phyloP scores from a whole-genome alignment of 108 stramenopile species.

The Nitzschia inconspicua region DNA sequence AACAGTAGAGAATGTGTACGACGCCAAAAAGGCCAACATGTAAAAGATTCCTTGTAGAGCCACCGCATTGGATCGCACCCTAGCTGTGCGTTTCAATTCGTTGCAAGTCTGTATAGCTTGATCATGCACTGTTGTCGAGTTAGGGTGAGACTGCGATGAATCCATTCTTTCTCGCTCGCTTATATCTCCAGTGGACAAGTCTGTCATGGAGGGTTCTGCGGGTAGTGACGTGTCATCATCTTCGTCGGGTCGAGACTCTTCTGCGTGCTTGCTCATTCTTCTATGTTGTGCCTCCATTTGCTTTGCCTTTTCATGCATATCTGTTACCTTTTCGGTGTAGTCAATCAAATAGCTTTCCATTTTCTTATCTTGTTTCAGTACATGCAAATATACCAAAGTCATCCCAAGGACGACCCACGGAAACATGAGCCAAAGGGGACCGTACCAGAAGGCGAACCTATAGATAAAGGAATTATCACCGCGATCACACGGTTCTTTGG shows the following conservation, averaged over 20 bases:
- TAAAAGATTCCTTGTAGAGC: slow-evolving; percentile 9
- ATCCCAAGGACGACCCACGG: neutral
- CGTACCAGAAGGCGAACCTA: slow-evolving; percentile 17
- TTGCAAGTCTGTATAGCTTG: too few relatives aligned
- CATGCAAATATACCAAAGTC: slow-evolving; percentile 1
- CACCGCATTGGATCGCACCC: slow-evolving; percentile 6
- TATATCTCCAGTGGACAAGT: neutral
- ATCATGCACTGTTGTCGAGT: too few relatives aligned
- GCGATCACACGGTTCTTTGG: slow-evolving; percentile 23
- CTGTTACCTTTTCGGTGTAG: neutral
- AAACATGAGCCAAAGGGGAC: slow-evolving; percentile 3
- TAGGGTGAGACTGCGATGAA: too few relatives aligned
- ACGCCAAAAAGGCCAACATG: neutral
- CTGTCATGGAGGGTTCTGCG: neutral
- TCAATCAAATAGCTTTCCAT: slow-evolving; percentile 1
- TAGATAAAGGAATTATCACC: slow-evolving; percentile 39
- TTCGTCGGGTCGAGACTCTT: neutral
- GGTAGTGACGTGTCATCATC: neutral
- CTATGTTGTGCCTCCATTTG: neutral
- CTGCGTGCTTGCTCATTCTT: neutral
- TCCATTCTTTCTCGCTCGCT: neutral
- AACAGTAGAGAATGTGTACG: neutral
- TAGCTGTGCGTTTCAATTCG: too few relatives aligned
- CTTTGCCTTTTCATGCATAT: neutral
- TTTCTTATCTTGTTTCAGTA: neutral